Percentiles rank a stretch among this genome's conserved stretches.
Conservation (phyloP, 495 filamentous ascomycete genomes). For the Cercophora sp. region DNA sequence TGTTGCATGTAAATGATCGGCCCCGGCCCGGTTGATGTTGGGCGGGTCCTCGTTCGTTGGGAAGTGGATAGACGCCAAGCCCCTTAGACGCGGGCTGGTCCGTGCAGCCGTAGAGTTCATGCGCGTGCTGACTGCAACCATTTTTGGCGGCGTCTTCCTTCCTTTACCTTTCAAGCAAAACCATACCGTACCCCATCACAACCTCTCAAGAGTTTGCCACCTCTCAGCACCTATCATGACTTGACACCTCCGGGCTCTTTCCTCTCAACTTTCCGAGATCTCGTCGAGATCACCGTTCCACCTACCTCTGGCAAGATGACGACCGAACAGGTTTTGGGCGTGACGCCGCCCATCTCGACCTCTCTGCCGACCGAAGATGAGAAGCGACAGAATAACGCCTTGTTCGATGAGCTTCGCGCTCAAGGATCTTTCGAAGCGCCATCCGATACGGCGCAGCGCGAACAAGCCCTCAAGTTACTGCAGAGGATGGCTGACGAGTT, state of each 20-base stretch:
- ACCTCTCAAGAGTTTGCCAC: not conserved
- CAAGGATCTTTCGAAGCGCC: conserved; percentile 88
- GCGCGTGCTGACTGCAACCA: no score
- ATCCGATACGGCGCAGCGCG: conserved; percentile 67
- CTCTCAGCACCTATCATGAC: not conserved
- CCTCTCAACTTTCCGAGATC: not conserved
- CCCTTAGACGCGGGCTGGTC: no score
- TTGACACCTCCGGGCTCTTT: not conserved
- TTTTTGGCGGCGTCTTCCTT: no score
- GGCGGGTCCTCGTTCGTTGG: no score
- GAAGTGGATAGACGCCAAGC: no score
- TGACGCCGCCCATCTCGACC: conserved; percentile 79
- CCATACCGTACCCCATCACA: no score
- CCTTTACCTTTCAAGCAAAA: no score
- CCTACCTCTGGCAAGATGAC: conserved; percentile 9
- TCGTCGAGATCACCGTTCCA: not conserved
- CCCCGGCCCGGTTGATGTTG: no score
- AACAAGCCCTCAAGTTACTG: conserved; percentile 60
- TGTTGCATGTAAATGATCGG: no score
- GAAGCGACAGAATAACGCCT: conserved; percentile 65
- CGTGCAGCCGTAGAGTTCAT: no score
- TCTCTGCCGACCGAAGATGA: conserved; percentile 71
- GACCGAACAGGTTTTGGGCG: conserved; percentile 57
- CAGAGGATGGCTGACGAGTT: conserved; percentile 80
- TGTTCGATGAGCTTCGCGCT: conserved; percentile 74